phyloP scores from a whole-genome alignment of 306 rosid species.

The Pterocarpus santalinus region DNA sequence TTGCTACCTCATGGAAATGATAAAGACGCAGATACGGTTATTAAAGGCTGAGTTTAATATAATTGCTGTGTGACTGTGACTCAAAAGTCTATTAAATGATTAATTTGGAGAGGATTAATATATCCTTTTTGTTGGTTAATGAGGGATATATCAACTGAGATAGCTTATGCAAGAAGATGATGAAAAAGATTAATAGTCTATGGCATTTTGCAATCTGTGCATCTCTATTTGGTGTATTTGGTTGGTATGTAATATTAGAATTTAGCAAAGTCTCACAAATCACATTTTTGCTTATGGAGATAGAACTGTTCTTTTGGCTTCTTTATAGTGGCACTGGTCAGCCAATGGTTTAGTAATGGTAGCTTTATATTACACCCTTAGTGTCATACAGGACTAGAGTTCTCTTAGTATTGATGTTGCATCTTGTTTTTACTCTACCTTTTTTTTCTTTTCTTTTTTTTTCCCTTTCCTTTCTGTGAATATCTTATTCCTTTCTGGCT shows the following conservation, averaged over 20 bases:
- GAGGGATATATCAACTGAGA: background rate
- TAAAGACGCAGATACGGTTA: background rate
- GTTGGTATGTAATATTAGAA: background rate
- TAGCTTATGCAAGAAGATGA: background rate
- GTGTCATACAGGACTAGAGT: too few species aligned
- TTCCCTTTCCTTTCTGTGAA: too few species aligned
- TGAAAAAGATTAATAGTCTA: background rate
- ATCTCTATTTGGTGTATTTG: background rate
- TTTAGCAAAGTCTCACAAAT: background rate
- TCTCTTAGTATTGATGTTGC: too few species aligned
- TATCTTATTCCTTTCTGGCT: too few species aligned
- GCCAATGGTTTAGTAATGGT: too few species aligned
- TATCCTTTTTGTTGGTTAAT: background rate
- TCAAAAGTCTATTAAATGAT: background rate
- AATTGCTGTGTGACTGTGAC: background rate
- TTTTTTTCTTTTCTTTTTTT: too few species aligned
- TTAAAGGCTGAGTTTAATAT: conserved; percentile 11
- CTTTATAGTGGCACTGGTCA: too few species aligned
- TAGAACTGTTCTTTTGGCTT: too few species aligned
- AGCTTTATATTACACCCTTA: too few species aligned
- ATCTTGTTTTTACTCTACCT: too few species aligned
- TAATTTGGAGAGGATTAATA: background rate
- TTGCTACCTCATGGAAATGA: conserved; percentile 18
- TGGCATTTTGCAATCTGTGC: background rate
- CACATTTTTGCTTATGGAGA: too few species aligned